Evolutionary conservation across 2,329 filamentous ascomycete genomes (phyloP), one percentile per base, ranked within the genome.

Genomic region (Fusarium tupiense): DNA sequence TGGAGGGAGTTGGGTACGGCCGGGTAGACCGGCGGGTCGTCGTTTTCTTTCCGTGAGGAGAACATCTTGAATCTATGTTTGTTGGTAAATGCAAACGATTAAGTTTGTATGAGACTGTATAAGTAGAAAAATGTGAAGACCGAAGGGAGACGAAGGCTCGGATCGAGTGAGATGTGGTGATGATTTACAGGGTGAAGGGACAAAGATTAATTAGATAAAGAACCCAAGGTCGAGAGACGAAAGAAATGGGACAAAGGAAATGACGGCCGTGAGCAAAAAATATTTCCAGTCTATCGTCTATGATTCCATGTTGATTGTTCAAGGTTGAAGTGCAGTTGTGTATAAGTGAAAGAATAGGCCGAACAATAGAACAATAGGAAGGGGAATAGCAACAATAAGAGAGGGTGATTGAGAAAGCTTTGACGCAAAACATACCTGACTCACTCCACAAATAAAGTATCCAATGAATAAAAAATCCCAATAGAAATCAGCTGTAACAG

Each of bases 1-100:
- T 77, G 80, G 53, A 86, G 79, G 67, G 83, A 82, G 64, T 79
- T 72, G 65, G 84, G 84, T 43, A 85, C 80, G 29, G 78, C 78
- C 56, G 83, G 83, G 64, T 83, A 84, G 59, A 77, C 74, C 64
- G 76, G 63, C 68, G 74, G 65, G 54, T 79, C 76, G 66, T 79
- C 76, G 70, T 75, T 72, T 69, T 76, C 71, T 72, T 80, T 82
- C 77, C 80, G 78, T 54, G 82, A 80, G 79, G 76, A 80, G 66
- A 82, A 77, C 83, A 84, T 84, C n/a, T 78, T 82, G 71, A 75
- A 69, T 79, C 78, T 82, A 74, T 78, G 43, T 61, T 62, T 74
- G 71, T 80, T 78, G 77, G 74, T 75, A 77, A 73, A 63, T 67
- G 62, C 70, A 73, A 71, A 66, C 49, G 53, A 66, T 70, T 37